Evolutionary conservation across 2,329 filamentous ascomycete genomes (phyloP).

Genomic region (Sporothrix globosa): DNA sequence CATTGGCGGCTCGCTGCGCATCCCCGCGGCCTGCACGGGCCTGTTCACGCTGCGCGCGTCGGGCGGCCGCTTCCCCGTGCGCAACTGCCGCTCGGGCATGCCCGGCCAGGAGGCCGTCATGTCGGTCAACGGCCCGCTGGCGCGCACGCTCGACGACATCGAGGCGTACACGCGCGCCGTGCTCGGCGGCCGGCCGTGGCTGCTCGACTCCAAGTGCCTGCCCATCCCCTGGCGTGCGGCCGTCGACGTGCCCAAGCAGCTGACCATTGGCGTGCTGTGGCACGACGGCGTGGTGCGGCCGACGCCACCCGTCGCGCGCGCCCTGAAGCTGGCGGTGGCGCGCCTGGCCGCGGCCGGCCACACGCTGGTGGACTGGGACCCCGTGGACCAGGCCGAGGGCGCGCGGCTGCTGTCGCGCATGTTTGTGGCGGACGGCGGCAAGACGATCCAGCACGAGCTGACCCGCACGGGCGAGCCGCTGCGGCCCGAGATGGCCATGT

Average conservation of each 20-base stretch:
- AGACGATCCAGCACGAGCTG: constrained; percentile 36
- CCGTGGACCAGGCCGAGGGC: constrained; percentile 49
- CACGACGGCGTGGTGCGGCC: constrained; percentile 67
- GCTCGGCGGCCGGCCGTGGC: constrained; percentile 59
- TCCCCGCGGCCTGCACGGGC: constrained; percentile 59
- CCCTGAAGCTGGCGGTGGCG: constrained; percentile 52
- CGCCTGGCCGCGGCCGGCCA: constrained; percentile 53
- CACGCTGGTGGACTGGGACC: constrained; percentile 57
- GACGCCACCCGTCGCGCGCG: constrained; percentile 66
- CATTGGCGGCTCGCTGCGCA: constrained; percentile 61
- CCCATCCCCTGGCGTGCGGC: constrained; percentile 59
- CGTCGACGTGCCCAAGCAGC: constrained; percentile 29
- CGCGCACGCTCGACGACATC: constrained; percentile 58
- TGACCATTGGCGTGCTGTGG: constrained; percentile 66
- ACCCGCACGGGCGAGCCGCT: constrained; percentile 48
- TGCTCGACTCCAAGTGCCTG: constrained; percentile 59
- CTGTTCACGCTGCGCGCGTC: constrained; percentile 62
- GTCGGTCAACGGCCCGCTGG: constrained; percentile 67
- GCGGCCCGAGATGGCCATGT: constrained; percentile 46
- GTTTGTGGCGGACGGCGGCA: constrained; percentile 54
- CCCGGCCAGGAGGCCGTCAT: constrained; percentile 67
- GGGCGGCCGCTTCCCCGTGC: constrained; percentile 62
- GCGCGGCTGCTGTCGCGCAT: constrained; percentile 47
- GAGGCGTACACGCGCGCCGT: constrained; percentile 58
- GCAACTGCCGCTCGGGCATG: constrained; percentile 58